Evolutionary conservation across 345 rosid species (phyloP).

Genomic region (Salix dunnii): DNA sequence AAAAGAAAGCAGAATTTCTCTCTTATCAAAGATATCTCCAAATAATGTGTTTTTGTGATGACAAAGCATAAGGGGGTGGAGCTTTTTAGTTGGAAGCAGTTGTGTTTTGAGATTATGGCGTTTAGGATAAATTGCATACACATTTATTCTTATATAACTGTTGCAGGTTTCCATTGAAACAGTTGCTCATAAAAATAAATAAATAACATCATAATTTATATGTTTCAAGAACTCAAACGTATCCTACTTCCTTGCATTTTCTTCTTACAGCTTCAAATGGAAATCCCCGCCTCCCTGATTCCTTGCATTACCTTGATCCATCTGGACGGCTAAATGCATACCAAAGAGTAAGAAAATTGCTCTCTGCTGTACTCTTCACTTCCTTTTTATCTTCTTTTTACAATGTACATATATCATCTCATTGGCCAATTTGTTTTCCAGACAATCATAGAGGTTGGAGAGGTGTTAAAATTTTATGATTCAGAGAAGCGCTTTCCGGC

Average conservation of each 20-base stretch:
- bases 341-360: constrained; percentile 49
- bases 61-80: neutral
- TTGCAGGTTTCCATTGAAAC: neutral
- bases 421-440: constrained; percentile 20
- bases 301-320: constrained; percentile 76
- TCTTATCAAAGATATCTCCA: neutral
- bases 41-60: neutral
- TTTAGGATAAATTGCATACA: neutral
- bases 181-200: neutral
- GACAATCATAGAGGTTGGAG: constrained; percentile 89
- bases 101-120: neutral
- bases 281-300: constrained; percentile 85
- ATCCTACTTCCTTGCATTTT: neutral
- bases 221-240: neutral
- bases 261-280: constrained; percentile 78
- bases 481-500: constrained; percentile 78
- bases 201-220: neutral
- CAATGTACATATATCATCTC: neutral
- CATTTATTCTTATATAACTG: neutral
- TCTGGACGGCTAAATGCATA: constrained; percentile 69
- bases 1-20: neutral
- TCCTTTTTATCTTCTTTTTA: constrained; percentile 7
- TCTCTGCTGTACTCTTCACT: neutral
- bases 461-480: constrained; percentile 85
- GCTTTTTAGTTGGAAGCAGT: neutral